Evolutionary conservation across 2,329 filamentous ascomycete genomes (phyloP).

Genomic region (Aureobasidium pullulans): DNA sequence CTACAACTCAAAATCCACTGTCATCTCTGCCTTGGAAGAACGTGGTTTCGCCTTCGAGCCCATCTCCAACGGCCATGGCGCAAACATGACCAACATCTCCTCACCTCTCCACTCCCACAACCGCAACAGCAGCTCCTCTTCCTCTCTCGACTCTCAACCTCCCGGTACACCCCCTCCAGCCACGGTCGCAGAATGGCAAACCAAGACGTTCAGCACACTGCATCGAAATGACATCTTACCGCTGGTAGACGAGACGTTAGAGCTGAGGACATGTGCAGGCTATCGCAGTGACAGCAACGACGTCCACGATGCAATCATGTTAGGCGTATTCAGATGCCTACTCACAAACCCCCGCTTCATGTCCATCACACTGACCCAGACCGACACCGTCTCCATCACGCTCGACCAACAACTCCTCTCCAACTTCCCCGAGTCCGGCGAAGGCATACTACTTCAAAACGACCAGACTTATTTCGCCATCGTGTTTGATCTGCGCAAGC

Average conservation of each 20-base stretch:
- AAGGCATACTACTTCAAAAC: constrained; percentile 67
- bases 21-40: constrained; percentile 67
- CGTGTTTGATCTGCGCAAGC: constrained; percentile 70
- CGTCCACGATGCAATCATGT: constrained; percentile 38
- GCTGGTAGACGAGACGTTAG: constrained; percentile 59
- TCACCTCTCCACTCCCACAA: constrained; percentile 52
- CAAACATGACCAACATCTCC: constrained; percentile 34
- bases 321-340: constrained; percentile 42
- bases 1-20: constrained; percentile 61
- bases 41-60: constrained; percentile 80
- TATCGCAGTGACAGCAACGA: constrained; percentile 30
- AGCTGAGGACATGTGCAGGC: constrained; percentile 77
- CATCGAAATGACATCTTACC: constrained; percentile 68
- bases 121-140: constrained; percentile 37
- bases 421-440: constrained; percentile 38
- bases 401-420: constrained; percentile 60
- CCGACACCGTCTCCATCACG: constrained; percentile 66
- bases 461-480: constrained; percentile 69
- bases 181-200: constrained; percentile 70
- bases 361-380: constrained; percentile 64
- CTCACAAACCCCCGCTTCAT: constrained; percentile 54
- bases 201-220: constrained; percentile 76
- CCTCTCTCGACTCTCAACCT: constrained; percentile 39
- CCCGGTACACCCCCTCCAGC: constrained; percentile 70
- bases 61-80: constrained; percentile 44